Evolutionary conservation across 768 basidiomycete genomes (phyloP), one percentile per base, ranked within the genome.

Genomic region (Dacryopinax spathularia): DNA sequence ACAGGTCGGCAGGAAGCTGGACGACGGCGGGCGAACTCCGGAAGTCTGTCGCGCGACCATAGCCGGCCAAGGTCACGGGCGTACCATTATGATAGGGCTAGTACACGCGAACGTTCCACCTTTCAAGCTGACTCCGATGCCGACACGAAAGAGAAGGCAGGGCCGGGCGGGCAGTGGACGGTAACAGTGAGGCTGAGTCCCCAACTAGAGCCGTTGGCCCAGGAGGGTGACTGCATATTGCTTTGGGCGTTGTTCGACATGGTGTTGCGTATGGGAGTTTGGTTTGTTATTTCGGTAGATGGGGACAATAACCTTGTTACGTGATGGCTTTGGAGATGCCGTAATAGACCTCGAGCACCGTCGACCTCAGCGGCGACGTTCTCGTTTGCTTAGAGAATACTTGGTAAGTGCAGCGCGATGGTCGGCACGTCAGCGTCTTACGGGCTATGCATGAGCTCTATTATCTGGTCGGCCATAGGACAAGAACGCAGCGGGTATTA

Each of bases 61-160:
- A 97, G 72, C 83, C 92, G 0, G 84, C 91, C 61, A 95, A 94
- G 72, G 88, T 87, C 0, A 88, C 91, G 0, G 95, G 95, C 12
- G 82, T 89, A 16, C 94, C 93, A 0, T 70, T 86, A 9, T 75
- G 74, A 4, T 86, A 87, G 68, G 78, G 82, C 18, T 95, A 92
- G 72, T 88, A 91, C 72, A 80, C 88, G 78, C 87, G 82, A 62
- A 84, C 83, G 0, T 87, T 87, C 1, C 72, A 73, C 10, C 86
- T 89, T 85, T 13, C 71, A 75, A 22, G n/a, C n/a, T n/a, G n/a
- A n/a, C n/a, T n/a, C n/a, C n/a, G n/a, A n/a, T n/a, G n/a, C n/a
- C n/a, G n/a, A n/a, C n/a, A n/a, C n/a, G n/a, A n/a, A n/a, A n/a
- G 67, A 68, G 16, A 56, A 25, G 25, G n/a, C 36, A n/a, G 13